A percentile compares a stretch with the other conserved stretches of the same genome.
Conservation (phyloP, 2,329 filamentous ascomycete genomes). For the Cladosporium colombiae region DNA sequence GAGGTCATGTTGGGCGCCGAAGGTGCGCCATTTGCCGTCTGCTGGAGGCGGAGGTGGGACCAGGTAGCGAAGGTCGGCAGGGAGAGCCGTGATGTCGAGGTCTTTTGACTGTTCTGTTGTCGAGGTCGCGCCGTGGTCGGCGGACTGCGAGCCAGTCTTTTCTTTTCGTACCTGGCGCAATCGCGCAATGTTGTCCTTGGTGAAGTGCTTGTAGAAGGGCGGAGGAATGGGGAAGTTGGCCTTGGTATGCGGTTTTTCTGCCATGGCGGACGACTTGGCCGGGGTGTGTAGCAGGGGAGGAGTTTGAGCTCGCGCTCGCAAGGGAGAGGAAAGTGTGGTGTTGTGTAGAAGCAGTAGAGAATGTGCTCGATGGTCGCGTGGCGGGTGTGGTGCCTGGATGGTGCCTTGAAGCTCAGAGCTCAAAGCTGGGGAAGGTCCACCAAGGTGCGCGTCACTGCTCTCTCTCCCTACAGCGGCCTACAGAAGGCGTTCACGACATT, state of each 20-base stretch:
- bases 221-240: constrained; percentile 84
- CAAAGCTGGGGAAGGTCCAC: constrained; percentile 10
- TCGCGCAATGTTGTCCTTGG: constrained; percentile 67
- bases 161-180: constrained; percentile 42
- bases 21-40: constrained; percentile 71
- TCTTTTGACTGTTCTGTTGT: constrained; percentile 30
- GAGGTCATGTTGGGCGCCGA: constrained; percentile 66
- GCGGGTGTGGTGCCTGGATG: background rate
- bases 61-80: constrained; percentile 72
- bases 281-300: background rate
- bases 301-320: background rate
- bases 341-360: background rate
- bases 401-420: too few species aligned
- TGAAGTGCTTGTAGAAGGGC: constrained; percentile 88
- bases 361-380: background rate
- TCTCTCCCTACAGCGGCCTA: background rate
- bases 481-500: background rate
- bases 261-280: constrained; percentile 51
- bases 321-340: background rate
- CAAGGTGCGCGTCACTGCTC: constrained; percentile 3
- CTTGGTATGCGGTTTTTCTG: constrained; percentile 54
- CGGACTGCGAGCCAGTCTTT: constrained; percentile 15
- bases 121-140: constrained; percentile 1
- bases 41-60: constrained; percentile 75
- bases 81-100: constrained; percentile 52